Conservation (phyloP, 2,329 filamentous ascomycete species). For the Didymella sp. region DNA sequence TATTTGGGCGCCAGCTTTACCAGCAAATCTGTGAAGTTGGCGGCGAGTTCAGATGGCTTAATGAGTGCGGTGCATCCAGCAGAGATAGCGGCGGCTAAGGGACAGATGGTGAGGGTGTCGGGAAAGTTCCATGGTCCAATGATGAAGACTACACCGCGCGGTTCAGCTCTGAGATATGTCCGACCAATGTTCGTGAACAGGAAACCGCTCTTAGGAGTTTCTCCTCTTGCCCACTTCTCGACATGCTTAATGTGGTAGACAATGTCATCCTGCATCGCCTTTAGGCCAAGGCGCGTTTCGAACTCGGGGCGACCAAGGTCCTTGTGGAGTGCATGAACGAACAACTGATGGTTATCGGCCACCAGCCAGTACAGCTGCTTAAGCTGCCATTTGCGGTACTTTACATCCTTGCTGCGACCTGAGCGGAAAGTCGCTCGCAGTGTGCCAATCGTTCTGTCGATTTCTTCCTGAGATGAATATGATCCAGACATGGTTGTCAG, state of each 20-base stretch:
- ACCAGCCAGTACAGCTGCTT: constrained; percentile 10
- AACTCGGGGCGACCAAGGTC: background rate
- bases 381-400: constrained; percentile 9
- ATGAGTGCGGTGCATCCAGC: constrained; percentile 7
- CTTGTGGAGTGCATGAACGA: background rate
- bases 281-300: background rate
- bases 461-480: background rate
- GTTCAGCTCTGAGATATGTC: constrained; percentile 3
- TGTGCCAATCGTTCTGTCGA: background rate
- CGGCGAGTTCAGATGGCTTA: constrained; percentile 2
- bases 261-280: background rate
- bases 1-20: background rate
- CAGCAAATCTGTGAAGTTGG: background rate
- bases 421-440: background rate
- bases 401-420: constrained; percentile 1
- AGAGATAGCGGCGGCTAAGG: constrained; percentile 8
- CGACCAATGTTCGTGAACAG: background rate
- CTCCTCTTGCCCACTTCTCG: background rate
- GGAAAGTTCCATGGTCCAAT: constrained; percentile 5
- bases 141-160: background rate
- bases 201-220: background rate
- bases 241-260: background rate
- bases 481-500: background rate
- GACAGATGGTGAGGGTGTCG: background rate
- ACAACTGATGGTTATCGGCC: constrained; percentile 1